Percentiles rank a stretch among this genome's conserved stretches.
Evolutionary conservation across 148 eudicot species (phyloP).

Genomic region (Nepenthes gracilis): DNA sequence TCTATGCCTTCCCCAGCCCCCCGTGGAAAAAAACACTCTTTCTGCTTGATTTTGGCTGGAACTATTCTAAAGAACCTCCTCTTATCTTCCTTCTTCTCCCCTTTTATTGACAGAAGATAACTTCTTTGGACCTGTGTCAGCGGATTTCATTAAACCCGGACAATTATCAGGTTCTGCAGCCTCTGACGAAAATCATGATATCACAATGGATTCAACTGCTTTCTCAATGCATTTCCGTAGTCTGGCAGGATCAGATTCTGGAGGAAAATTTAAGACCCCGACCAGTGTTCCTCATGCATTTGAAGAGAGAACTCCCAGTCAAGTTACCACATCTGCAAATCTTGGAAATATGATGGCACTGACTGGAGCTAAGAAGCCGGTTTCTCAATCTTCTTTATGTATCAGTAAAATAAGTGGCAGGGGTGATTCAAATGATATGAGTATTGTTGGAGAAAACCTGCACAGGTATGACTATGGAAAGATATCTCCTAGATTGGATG

Average conservation of each 20-base stretch:
- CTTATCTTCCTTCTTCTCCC: slow-evolving; percentile 5
- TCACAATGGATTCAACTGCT: slow-evolving; percentile 95
- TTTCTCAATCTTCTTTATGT: slow-evolving; percentile 17
- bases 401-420: slow-evolving; percentile 25
- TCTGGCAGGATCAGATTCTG: slow-evolving; percentile 72
- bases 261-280: slow-evolving; percentile 64
- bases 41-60: background rate
- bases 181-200: slow-evolving; percentile 69
- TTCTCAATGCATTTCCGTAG: slow-evolving; percentile 93
- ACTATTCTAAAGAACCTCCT: background rate
- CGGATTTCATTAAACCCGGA: slow-evolving; percentile 68
- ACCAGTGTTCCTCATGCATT: slow-evolving; percentile 41
- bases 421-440: slow-evolving; percentile 74
- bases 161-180: slow-evolving; percentile 64
- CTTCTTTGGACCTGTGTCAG: slow-evolving; percentile 87
- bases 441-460: slow-evolving; percentile 54
- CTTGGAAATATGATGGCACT: slow-evolving; percentile 53
- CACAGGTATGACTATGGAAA: slow-evolving; percentile 62
- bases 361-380: slow-evolving; percentile 36
- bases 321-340: slow-evolving; percentile 20
- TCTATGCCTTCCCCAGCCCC: too few relatives aligned
- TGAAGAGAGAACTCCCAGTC: slow-evolving; percentile 61
- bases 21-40: too few relatives aligned
- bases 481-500: slow-evolving; percentile 59
- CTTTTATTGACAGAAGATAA: slow-evolving; percentile 54